phyloP scores from a whole-genome alignment of 2,329 filamentous ascomycete genomes.

The Verruconis gallopava region DNA sequence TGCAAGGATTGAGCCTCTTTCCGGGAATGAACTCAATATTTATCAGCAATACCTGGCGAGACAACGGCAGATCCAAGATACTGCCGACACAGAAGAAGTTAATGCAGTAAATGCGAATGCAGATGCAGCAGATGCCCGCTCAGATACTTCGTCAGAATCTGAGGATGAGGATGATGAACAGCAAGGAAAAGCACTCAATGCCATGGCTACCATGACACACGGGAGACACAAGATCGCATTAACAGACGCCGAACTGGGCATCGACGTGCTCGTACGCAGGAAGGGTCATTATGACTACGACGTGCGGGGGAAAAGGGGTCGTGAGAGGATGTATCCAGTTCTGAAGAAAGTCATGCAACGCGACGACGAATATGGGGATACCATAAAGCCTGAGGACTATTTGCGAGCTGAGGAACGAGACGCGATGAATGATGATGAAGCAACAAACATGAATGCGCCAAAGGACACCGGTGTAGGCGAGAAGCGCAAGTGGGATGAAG shows the following conservation, averaged over 20 bases:
- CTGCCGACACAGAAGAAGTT: slow-evolving; percentile 56
- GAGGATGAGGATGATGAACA: slow-evolving; percentile 72
- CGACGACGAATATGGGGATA: slow-evolving; percentile 82
- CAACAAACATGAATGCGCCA: slow-evolving; percentile 29
- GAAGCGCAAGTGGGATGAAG: slow-evolving; percentile 88
- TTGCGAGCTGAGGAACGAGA: slow-evolving; percentile 85
- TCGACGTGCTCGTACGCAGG: slow-evolving; percentile 79
- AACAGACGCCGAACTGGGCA: slow-evolving; percentile 79
- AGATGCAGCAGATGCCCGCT: slow-evolving; percentile 75
- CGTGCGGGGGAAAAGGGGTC: slow-evolving; percentile 77
- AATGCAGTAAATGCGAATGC: slow-evolving; percentile 61
- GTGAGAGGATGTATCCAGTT: slow-evolving; percentile 84
- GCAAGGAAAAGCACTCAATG: slow-evolving; percentile 82
- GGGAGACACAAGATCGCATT: slow-evolving; percentile 75
- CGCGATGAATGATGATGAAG: slow-evolving; percentile 53
- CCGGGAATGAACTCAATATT: slow-evolving; percentile 60
- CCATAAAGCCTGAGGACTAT: slow-evolving; percentile 89
- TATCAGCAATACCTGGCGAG: slow-evolving; percentile 92
- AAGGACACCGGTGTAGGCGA: slow-evolving; percentile 52
- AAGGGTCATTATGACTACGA: slow-evolving; percentile 92
- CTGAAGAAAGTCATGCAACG: slow-evolving; percentile 54
- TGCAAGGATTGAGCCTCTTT: slow-evolving; percentile 47
- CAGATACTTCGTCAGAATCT: slow-evolving; percentile 49
- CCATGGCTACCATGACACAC: slow-evolving; percentile 74
- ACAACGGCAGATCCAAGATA: slow-evolving; percentile 75